Base-by-base conservation (phyloP, 2,329 filamentous ascomycete species). In the Colletotrichum nymphaeae region DNA sequence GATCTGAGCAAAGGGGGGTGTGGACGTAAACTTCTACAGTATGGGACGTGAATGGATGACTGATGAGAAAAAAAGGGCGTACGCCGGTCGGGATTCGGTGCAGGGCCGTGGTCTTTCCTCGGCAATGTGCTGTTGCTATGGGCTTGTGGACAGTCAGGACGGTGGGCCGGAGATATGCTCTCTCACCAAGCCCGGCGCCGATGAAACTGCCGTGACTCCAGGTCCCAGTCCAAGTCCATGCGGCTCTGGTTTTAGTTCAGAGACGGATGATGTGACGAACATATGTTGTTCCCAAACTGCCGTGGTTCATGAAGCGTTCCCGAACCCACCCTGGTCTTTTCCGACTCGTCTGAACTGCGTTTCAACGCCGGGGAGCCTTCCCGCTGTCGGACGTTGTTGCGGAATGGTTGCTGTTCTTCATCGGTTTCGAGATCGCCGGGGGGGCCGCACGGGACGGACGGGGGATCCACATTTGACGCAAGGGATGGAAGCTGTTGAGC, bases 291-390 rank as follows among this genome's bases (percentile, higher is more conserved):
- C 37, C 19, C 3, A n/a, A 26, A 19, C 19, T 14, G 35, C 46
- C 5, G 26, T 24, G 62, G 53, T 14, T 66, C 24, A n/a, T 28
- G n/a, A 24, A 30, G n/a, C 24, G 30, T 24, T 35, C 22, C 19
- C 5, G 9, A 46, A 16, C 5, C 5, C 37, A 42, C 66, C 35
- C 65, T 14, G 12, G n/a, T 42, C 52, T 22, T 19, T 37, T 19
- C 30, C 37, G 22, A 32, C 22, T 69, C 66, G 63, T 72, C 69
- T 62, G 63, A 65, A 56, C 46, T 14, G 53, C 26, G 70, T 69
- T 64, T 60, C 59, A 49, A 64, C 32, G 16, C 58, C n/a, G 22
- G 32, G 49, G 42, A 49, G 42, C 16, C 6, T 4, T 49, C 42
- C 42, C 42, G 35, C 24, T 30, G 42, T 32, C 19, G 42, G 28